Percentiles rank a stretch among this genome's conserved stretches.
phyloP scores from a whole-genome alignment of 139 green algal species.

The Micromonas commoda region DNA sequence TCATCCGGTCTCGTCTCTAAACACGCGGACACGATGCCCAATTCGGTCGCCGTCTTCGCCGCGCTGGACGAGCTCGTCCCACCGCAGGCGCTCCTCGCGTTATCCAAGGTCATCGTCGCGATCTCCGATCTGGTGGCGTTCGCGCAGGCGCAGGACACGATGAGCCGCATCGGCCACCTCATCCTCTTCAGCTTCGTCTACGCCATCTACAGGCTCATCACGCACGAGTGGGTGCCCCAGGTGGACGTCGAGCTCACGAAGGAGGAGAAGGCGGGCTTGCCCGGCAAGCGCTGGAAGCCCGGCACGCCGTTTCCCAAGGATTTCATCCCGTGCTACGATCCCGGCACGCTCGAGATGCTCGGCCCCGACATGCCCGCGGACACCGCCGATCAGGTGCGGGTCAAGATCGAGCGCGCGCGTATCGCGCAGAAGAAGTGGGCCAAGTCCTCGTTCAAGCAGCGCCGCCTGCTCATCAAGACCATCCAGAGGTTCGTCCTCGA shows the following conservation, averaged over 20 bases:
- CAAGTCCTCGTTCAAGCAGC: conserved; percentile 64
- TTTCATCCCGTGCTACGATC: conserved; percentile 70
- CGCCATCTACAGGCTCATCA: neutral
- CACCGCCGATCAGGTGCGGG: conserved; percentile 48
- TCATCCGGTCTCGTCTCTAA: no score
- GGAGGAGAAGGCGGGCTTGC: neutral
- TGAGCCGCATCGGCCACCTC: neutral
- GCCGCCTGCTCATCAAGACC: conserved; percentile 63
- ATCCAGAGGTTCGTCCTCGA: conserved; percentile 85
- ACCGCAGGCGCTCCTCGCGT: no score
- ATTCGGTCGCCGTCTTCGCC: no score
- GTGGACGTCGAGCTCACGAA: conserved; percentile 1
- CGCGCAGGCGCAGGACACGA: no score
- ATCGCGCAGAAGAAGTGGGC: conserved; percentile 57
- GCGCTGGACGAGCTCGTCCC: no score
- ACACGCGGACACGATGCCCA: no score
- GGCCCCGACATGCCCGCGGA: conserved; percentile 71
- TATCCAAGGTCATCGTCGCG: no score
- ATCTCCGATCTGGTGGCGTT: no score
- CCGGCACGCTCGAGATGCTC: conserved; percentile 73
- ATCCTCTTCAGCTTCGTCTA: neutral
- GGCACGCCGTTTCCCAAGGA: neutral
- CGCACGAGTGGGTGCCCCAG: neutral
- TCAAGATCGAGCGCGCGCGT: conserved; percentile 6
- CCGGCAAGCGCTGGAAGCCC: neutral